phyloP scores from a whole-genome alignment of 768 basidiomycete species.

The Cyclocybe cylindracea region DNA sequence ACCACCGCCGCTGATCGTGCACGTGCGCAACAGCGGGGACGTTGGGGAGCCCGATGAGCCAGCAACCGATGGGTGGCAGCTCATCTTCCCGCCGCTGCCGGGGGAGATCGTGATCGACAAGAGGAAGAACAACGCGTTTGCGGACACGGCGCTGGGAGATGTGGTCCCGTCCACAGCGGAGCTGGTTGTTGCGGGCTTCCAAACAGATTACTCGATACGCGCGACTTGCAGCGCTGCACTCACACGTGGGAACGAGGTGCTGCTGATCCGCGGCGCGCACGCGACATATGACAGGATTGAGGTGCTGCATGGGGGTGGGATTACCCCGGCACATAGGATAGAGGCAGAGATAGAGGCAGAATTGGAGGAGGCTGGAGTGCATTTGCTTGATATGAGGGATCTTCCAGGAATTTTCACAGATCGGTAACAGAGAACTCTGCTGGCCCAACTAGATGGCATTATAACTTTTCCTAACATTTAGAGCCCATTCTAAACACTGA shows the following conservation, averaged over 20 bases:
- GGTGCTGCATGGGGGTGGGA: slow-evolving; percentile 56
- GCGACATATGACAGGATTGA: slow-evolving; percentile 69
- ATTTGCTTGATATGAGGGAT: slow-evolving; percentile 67
- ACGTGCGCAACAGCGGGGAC: slow-evolving; percentile 69
- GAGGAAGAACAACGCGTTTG: slow-evolving; percentile 70
- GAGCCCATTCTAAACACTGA: no score
- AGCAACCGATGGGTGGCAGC: slow-evolving; percentile 57
- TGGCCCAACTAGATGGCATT: no score
- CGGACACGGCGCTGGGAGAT: slow-evolving; percentile 53
- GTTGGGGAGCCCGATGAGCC: slow-evolving; percentile 62
- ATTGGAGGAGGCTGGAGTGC: slow-evolving; percentile 69
- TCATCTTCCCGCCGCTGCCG: slow-evolving; percentile 51
- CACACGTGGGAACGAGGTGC: slow-evolving; percentile 63
- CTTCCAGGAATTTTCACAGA: slow-evolving; percentile 58
- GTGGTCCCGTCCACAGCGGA: slow-evolving; percentile 55
- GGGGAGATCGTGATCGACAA: slow-evolving; percentile 64
- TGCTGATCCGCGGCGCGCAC: slow-evolving; percentile 65
- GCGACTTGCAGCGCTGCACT: slow-evolving; percentile 66
- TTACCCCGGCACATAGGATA: slow-evolving; percentile 52
- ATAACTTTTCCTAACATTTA: no score
- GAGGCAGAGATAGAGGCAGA: slow-evolving; percentile 65
- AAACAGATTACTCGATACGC: slow-evolving; percentile 64
- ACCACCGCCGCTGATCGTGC: slow-evolving; percentile 59
- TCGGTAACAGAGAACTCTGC: no score
- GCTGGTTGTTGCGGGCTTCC: slow-evolving; percentile 66